Evolutionary conservation across 2,329 filamentous ascomycete genomes (phyloP).

Genomic region (Penicillium palitans): DNA sequence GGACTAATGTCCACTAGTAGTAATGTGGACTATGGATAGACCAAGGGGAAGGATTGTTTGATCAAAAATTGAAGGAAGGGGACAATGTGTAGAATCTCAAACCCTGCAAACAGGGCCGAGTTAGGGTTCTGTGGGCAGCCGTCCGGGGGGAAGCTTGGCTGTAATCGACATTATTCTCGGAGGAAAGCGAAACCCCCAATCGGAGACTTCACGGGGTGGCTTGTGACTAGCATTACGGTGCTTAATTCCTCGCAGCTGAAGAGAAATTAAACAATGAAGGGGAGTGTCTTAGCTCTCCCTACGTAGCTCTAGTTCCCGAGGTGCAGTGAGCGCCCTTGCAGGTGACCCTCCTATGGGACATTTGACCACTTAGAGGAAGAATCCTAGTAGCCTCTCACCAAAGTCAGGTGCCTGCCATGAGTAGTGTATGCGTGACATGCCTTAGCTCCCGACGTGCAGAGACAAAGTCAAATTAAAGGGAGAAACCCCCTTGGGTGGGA

Average conservation of each 20-base stretch:
- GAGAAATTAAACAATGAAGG: constrained; percentile 24
- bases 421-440: constrained; percentile 12
- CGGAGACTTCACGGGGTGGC: constrained; percentile 1
- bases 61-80: background rate
- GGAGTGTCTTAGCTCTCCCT: constrained; percentile 12
- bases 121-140: background rate
- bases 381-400: background rate
- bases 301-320: constrained; percentile 1
- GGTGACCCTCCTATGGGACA: constrained; percentile 4
- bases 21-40: background rate
- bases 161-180: constrained; percentile 2
- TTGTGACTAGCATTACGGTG: constrained; percentile 8
- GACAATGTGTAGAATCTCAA: background rate
- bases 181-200: background rate
- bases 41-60: background rate
- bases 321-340: constrained; percentile 20
- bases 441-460: constrained; percentile 12
- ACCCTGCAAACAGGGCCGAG: background rate
- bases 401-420: background rate
- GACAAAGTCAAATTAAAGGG: background rate
- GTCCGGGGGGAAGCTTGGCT: background rate
- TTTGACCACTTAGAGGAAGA: background rate
- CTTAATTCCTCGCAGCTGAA: constrained; percentile 17
- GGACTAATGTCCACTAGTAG: background rate
- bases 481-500: constrained; percentile 1